Evolutionary conservation across 1,139 yeast species (phyloP), one percentile per base, ranked within the genome.

Genomic region (Debaryomyces sp.): DNA sequence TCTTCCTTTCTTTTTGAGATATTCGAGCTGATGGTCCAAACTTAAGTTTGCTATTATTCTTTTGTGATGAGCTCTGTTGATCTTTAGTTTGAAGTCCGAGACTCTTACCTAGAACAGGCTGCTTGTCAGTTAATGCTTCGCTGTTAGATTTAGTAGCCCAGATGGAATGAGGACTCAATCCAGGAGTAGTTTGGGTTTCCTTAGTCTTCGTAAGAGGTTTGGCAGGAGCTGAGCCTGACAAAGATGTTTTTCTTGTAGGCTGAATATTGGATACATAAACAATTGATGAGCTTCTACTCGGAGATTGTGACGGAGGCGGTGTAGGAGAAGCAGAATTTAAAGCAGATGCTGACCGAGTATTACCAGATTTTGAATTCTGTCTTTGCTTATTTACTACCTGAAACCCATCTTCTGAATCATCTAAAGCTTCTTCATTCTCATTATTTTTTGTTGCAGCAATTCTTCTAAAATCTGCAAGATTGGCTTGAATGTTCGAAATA

Each of bases 1-100:
- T 73, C 58, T 77, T 78, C 26, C 85, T 61, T 57, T 81, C 84
- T 56, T 78, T 80, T 54, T 81, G 85, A 1, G 85, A 79, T 7
- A 79, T 56, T 53, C 70, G 68, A 24, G 63, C 52, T 1, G 67
- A 63, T 1, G 78, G 77, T 0, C 73, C 72, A 22, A 75, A 60
- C 54, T 66, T 73, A 8, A 62, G 55, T 49, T 68, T 72, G 13
- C 18, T 34, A 6, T 30, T 35, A 13, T 32, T 27, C 41, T 41
- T 38, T 10, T 22, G 29, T 3, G 15, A 18, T 22, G 21, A 13
- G 6, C n/a, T 17, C 9, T 32, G 21, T 17, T n/a, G 37, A 18
- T 29, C 35, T 29, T n/a, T 17, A 10, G 35, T 33, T 17, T 29
- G 24, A 32, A 12, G 10, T 17, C 21, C 30, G n/a, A 2, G 15